Percentiles rank a stretch among this genome's conserved stretches.
These are phyloP conservation scores for Cercospora brassicicola DNA, from an alignment of 2,329 filamentous ascomycete genomes.

Conservation along the genomic window DNA sequence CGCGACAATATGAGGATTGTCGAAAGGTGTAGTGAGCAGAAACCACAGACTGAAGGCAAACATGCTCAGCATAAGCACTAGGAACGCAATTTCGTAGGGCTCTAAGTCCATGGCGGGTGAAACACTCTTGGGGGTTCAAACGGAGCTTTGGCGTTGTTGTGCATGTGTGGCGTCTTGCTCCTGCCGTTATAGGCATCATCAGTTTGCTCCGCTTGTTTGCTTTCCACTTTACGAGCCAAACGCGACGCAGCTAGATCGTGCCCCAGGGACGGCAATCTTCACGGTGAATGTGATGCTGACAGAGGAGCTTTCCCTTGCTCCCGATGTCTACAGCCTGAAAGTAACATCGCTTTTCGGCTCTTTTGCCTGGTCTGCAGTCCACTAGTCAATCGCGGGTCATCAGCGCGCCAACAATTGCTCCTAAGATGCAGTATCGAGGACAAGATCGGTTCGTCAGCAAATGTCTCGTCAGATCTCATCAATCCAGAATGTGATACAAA, in stretches of 20 bases:
- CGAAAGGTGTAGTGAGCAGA: not conserved
- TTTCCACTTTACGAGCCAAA: not conserved
- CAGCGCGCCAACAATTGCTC: not conserved
- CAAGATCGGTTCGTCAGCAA: no score
- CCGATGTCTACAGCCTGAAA: no score
- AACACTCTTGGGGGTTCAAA: not conserved
- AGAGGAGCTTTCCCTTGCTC: not conserved
- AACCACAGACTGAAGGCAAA: not conserved
- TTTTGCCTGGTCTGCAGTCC: not conserved
- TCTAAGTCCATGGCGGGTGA: not conserved
- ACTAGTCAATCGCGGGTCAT: not conserved
- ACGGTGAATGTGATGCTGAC: not conserved
- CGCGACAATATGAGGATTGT: not conserved
- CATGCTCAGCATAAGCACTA: not conserved
- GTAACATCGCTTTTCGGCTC: not conserved
- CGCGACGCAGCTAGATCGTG: not conserved
- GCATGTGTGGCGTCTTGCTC: not conserved
- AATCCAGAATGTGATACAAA: conserved; percentile 10
- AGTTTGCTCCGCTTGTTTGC: not conserved
- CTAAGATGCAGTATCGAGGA: not conserved
- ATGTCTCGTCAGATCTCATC: not conserved
- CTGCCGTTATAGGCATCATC: not conserved
- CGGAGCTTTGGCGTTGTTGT: not conserved
- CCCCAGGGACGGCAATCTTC: not conserved
- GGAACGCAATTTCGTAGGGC: not conserved